These are phyloP conservation scores for Thielaviopsis cerberus DNA, from an alignment of 2,329 filamentous ascomycete genomes.

Conservation along the genomic window DNA sequence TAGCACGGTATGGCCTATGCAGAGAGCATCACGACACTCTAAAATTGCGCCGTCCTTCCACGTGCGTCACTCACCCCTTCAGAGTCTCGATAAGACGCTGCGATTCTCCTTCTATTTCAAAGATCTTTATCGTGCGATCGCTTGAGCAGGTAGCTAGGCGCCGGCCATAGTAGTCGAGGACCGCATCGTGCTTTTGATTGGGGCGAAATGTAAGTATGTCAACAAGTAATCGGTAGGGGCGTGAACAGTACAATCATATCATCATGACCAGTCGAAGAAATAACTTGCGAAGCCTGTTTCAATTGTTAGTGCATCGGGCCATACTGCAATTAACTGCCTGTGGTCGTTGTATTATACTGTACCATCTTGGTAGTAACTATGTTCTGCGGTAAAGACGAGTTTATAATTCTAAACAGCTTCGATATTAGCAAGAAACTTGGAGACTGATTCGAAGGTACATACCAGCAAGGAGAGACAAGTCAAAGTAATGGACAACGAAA, in stretches of 20 bases:
- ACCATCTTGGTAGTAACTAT: slow-evolving; percentile 6
- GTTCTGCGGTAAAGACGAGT: background rate
- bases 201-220: slow-evolving; percentile 14
- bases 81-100: slow-evolving; percentile 82
- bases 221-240: slow-evolving; percentile 7
- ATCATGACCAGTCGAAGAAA: slow-evolving; percentile 50
- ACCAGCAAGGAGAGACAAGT: no score
- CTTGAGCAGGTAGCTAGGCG: slow-evolving; percentile 93
- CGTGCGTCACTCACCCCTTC: slow-evolving; percentile 50
- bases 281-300: slow-evolving; percentile 25
- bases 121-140: slow-evolving; percentile 98
- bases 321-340: background rate
- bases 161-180: slow-evolving; percentile 94
- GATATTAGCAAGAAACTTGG: no score
- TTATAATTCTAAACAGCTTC: background rate
- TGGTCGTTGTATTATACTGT: background rate
- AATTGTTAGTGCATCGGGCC: slow-evolving; percentile 16
- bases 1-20: background rate
- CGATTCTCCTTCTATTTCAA: slow-evolving; percentile 85
- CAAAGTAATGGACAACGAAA: no score
- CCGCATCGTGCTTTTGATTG: slow-evolving; percentile 72
- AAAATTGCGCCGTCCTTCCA: background rate
- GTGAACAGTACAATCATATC: slow-evolving; percentile 75
- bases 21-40: no score
- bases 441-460: no score